phyloP scores from a whole-genome alignment of 805 yeast genomes.

The Ogataea chonburiensis region DNA sequence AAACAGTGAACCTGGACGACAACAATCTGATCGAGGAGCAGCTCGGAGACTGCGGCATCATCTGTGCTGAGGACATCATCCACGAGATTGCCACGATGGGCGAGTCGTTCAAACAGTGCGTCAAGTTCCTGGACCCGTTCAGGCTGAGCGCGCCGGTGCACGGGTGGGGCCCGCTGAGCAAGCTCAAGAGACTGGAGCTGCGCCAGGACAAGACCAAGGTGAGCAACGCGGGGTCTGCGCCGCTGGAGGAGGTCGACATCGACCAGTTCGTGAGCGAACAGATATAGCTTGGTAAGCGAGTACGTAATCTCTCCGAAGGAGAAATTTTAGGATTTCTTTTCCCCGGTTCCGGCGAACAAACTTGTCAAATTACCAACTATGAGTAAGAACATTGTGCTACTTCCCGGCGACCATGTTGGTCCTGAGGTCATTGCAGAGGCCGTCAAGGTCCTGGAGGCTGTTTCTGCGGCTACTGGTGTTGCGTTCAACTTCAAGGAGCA shows the following conservation, averaged over 20 bases:
- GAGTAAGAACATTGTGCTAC: constrained; percentile 67
- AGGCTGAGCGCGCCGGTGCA: constrained; percentile 64
- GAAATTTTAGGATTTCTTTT: background rate
- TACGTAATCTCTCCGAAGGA: too few species aligned
- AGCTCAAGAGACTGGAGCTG: constrained; percentile 60
- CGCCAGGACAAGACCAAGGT: constrained; percentile 50
- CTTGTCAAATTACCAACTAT: constrained; percentile 1
- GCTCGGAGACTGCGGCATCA: constrained; percentile 65
- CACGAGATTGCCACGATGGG: constrained; percentile 67
- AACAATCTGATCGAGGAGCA: constrained; percentile 73
- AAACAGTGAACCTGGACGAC: constrained; percentile 59
- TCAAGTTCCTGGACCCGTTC: constrained; percentile 69
- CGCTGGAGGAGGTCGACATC: constrained; percentile 69
- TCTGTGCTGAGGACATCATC: constrained; percentile 78
- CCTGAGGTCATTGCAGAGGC: constrained; percentile 89
- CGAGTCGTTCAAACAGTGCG: constrained; percentile 58
- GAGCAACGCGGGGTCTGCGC: constrained; percentile 63
- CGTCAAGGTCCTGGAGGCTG: constrained; percentile 82
- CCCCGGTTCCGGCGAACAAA: constrained; percentile 19
- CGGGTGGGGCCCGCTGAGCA: constrained; percentile 74
- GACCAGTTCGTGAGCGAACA: constrained; percentile 66
- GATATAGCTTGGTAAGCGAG: constrained; percentile 37
- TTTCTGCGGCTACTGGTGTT: constrained; percentile 56
- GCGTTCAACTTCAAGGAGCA: constrained; percentile 78
- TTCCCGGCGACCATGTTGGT: constrained; percentile 98